These are phyloP conservation scores for Moniliella sp. DNA, from an alignment of 1,284 basidiomycete genomes.

Conservation along the genomic window DNA sequence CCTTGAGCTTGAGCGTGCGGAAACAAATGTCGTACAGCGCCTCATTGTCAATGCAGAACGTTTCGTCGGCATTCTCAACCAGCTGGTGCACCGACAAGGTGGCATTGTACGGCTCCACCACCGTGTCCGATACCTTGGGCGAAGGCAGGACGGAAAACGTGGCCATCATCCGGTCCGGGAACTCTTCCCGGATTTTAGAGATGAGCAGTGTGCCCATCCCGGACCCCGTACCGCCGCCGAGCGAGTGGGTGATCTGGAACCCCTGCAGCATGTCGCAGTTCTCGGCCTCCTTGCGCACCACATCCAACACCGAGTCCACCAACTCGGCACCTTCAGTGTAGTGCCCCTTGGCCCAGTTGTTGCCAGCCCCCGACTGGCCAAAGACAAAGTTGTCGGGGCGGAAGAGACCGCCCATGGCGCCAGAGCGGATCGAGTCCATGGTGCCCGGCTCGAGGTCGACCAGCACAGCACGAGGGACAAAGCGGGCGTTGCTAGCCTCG, in stretches of 20 bases:
- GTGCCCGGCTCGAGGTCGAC: conserved; percentile 80
- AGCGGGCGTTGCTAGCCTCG: conserved; percentile 41
- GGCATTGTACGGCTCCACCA: conserved; percentile 86
- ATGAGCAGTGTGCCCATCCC: conserved; percentile 25
- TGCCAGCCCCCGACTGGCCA: conserved; percentile 56
- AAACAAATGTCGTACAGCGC: conserved; percentile 70
- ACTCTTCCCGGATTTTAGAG: conserved; percentile 26
- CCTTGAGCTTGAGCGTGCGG: conserved; percentile 47
- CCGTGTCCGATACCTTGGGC: conserved; percentile 81
- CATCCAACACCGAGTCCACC: conserved; percentile 55
- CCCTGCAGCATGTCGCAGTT: conserved; percentile 69
- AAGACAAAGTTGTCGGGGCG: conserved; percentile 54
- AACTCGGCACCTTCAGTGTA: conserved; percentile 51
- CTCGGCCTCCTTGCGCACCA: conserved; percentile 41
- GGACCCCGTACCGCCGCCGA: conserved; percentile 55
- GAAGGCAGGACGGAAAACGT: conserved; percentile 80
- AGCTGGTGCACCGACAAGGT: conserved; percentile 74
- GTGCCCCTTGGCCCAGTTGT: conserved; percentile 63
- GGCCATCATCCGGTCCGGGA: conserved; percentile 57
- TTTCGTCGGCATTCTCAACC: conserved; percentile 66
- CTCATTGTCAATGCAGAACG: conserved; percentile 80
- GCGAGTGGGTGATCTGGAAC: conserved; percentile 74
- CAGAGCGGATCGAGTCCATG: conserved; percentile 47
- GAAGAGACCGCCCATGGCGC: conserved; percentile 53
- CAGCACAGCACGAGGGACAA: conserved; percentile 82